Evolutionary conservation across 2,329 filamentous ascomycete species (phyloP), one percentile per base, ranked within the genome.

Genomic region (Karstenula rhodostoma): DNA sequence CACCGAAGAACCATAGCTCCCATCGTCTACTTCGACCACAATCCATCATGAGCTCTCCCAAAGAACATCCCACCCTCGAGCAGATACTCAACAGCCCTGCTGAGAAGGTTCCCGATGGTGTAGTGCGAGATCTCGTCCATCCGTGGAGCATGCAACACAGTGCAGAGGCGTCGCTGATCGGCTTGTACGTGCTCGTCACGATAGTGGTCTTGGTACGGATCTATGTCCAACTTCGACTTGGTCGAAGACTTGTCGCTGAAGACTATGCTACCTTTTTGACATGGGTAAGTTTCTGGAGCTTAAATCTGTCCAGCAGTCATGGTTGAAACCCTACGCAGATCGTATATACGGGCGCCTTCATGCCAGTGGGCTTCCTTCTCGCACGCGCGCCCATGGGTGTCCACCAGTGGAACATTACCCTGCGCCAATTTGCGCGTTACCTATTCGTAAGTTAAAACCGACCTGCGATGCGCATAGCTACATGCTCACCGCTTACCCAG

Each of bases 11-110:
- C n/a, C n/a, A n/a, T n/a, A n/a, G n/a, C n/a, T n/a, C n/a, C n/a
- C n/a, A n/a, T n/a, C n/a, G n/a, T n/a, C n/a, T n/a, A n/a, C n/a
- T n/a, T n/a, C n/a, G n/a, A n/a, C n/a, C n/a, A n/a, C n/a, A n/a
- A n/a, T n/a, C n/a, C n/a, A n/a, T n/a, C n/a, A n/a, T n/a, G n/a
- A n/a, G n/a, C n/a, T n/a, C n/a, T n/a, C n/a, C n/a, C n/a, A n/a
- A n/a, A n/a, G n/a, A n/a, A n/a, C n/a, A n/a, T n/a, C 43, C 43
- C 43, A 46, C 43, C 19, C 43, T 19, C 19, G 43, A 46, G 43
- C 43, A 46, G 19, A 46, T 46, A 22, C 43, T 46, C 43, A 22
- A 22, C n/a, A 6, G 19, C 43, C 43, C 43, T 4, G 43, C 43
- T 3, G 25, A 23, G 43, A 19, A n/a, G 10, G 43, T 22, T 46